Conservation (phyloP, 2,329 filamentous ascomycete species). For the Xylariaceae sp. region DNA sequence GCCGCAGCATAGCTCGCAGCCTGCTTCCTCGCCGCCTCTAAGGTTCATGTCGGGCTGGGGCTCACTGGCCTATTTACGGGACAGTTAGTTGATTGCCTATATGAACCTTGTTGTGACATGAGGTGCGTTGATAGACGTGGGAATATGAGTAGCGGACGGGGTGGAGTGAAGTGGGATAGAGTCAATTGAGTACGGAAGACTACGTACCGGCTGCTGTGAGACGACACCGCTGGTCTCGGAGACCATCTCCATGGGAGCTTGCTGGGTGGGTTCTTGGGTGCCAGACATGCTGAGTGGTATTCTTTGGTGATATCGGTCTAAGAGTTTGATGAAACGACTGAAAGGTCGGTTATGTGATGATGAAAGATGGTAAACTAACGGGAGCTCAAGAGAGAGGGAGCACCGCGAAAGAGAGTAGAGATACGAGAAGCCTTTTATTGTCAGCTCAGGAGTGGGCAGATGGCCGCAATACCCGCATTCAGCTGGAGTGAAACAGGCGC, state of each 20-base stretch:
- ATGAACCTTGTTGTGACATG: background rate
- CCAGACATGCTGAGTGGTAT: conserved; percentile 37
- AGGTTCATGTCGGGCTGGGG: conserved; percentile 43
- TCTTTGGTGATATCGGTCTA: conserved; percentile 1
- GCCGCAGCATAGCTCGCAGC: conserved; percentile 46
- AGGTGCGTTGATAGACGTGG: background rate
- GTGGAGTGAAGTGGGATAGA: background rate
- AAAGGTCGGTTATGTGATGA: no score
- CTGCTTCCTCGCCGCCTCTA: conserved; percentile 45
- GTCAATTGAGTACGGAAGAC: background rate
- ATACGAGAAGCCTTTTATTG: no score
- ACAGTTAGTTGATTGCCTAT: conserved; percentile 2
- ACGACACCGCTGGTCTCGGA: conserved; percentile 34
- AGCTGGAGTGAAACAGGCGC: no score
- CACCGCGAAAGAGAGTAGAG: no score
- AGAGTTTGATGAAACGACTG: background rate
- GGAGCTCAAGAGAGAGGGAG: no score
- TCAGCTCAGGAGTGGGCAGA: no score
- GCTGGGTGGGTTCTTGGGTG: conserved; percentile 41
- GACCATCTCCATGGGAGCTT: conserved; percentile 42
- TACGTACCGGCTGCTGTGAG: conserved; percentile 42
- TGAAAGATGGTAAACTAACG: no score
- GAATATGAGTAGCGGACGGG: background rate
- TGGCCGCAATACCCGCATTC: no score
- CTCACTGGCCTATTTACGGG: conserved; percentile 32